A percentile compares a stretch with the other conserved stretches of the same genome.
phyloP scores from a whole-genome alignment of 345 rosid genomes.

The Citrus inodora region DNA sequence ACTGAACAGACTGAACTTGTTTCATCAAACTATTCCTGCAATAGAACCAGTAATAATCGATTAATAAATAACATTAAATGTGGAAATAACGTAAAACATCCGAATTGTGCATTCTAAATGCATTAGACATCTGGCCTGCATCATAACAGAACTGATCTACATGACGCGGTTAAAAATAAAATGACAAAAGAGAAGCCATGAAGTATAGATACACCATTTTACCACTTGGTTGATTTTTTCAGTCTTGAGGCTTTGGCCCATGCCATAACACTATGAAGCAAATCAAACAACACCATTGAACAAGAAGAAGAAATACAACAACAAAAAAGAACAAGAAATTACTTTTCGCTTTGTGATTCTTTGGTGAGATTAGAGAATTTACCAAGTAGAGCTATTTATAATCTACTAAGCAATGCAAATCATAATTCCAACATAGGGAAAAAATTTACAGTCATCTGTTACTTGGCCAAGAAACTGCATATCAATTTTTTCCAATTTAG shows the following conservation, averaged over 20 bases:
- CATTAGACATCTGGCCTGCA: too few relatives aligned
- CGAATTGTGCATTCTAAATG: too few relatives aligned
- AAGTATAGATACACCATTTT: background rate
- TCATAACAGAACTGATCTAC: background rate
- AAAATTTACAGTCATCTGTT: background rate
- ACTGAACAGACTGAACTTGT: conserved; percentile 20
- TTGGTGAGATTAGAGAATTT: background rate
- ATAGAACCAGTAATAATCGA: background rate
- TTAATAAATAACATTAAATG: background rate
- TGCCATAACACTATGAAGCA: background rate
- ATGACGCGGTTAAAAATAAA: background rate
- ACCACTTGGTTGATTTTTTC: conserved; percentile 19
- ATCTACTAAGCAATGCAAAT: background rate
- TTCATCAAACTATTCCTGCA: conserved; percentile 27
- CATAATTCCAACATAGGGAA: background rate
- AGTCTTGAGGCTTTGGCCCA: conserved; percentile 1
- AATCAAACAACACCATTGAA: background rate
- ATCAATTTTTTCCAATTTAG: background rate
- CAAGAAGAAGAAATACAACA: background rate
- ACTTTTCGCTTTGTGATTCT: background rate
- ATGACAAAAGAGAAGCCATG: background rate
- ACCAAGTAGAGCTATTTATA: background rate
- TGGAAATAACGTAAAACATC: background rate
- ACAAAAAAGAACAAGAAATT: background rate
- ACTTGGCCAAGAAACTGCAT: background rate